Base-by-base conservation (phyloP, 2,329 filamentous ascomycete genomes). In the Diaporthe longicolla region DNA sequence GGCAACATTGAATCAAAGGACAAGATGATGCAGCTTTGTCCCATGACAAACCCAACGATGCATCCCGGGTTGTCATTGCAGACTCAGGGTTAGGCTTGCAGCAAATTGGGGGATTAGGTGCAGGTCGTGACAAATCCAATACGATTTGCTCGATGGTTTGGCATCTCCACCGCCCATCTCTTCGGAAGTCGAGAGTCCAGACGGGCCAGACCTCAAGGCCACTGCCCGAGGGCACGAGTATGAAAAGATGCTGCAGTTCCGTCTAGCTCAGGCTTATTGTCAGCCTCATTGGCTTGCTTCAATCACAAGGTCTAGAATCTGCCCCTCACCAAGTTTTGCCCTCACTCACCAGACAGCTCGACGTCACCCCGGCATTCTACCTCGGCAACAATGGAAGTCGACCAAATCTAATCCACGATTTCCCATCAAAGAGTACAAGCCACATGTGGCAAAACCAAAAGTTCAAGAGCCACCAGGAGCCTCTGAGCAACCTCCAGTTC, bases 331-430 rank as follows among this genome's bases (percentile, higher is more conserved):
- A 32, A 29, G 63, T 15, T 52, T 52, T 6, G n/a, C 32, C 32
- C 40, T 54, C 15, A 19, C 32, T 2, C 13, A 17, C 63, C n/a
- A 13, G 3, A 17, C 9, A 29, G 48, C 63, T 37, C 45, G 52
- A 52, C 63, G 29, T 29, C 29, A 66, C n/a, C 21, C 13, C 0
- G 21, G 21, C 8, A 9, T 54, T 32, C 15, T 29, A 10, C 1
- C n/a, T 29, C 48, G 10, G 32, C 63, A 24, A 40, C 63, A 17
- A 68, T 68, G 63, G 63, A 68, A 68, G 32, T 54, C 63, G 10
- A 68, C 63, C 10, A 54, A 50, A 40, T 8, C 32, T 40, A 68
- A 54, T 4, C 8, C 37, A 54, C 13, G 63, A 9, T 54, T 68
- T 19, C 63, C 63, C 0, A 32, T 68, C 63, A 68, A 68, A 50